A percentile compares a stretch with the other conserved stretches of the same genome.
Conservation (phyloP, 768 basidiomycete genomes). For the Lactarius quietus region DNA sequence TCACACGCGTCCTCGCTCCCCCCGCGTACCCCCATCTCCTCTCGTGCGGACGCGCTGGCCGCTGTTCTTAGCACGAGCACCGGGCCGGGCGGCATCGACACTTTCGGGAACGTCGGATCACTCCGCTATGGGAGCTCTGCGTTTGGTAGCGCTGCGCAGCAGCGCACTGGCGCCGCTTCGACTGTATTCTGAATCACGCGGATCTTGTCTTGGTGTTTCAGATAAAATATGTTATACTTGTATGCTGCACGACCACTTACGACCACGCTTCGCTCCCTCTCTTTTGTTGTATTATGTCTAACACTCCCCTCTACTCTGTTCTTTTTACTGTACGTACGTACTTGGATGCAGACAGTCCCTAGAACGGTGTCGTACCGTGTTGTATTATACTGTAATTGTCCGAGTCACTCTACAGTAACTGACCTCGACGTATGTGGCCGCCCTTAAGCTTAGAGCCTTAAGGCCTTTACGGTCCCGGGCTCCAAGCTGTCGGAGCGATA, state of each 20-base stretch:
- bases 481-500: no score
- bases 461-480: no score
- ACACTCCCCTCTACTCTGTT: neutral
- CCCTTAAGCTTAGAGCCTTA: no score
- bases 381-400: neutral
- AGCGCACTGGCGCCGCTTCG: conserved; percentile 7
- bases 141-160: conserved; percentile 13
- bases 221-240: neutral
- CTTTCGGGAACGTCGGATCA: conserved; percentile 24
- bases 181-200: neutral
- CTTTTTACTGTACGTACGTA: neutral
- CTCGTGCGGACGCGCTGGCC: conserved; percentile 14
- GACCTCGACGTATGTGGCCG: no score
- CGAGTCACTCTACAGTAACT: no score
- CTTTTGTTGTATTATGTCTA: neutral
- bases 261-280: neutral
- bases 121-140: conserved; percentile 22
- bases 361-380: neutral
- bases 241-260: neutral
- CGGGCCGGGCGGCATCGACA: conserved; percentile 21
- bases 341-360: neutral
- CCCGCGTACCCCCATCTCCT: conserved; percentile 24
- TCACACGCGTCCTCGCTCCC: conserved; percentile 23
- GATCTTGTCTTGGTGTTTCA: no score
- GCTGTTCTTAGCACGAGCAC: conserved; percentile 8